These are phyloP conservation scores for Fonsecaea pugnacius DNA, from an alignment of 2,329 filamentous ascomycete species.

Conservation along the genomic window DNA sequence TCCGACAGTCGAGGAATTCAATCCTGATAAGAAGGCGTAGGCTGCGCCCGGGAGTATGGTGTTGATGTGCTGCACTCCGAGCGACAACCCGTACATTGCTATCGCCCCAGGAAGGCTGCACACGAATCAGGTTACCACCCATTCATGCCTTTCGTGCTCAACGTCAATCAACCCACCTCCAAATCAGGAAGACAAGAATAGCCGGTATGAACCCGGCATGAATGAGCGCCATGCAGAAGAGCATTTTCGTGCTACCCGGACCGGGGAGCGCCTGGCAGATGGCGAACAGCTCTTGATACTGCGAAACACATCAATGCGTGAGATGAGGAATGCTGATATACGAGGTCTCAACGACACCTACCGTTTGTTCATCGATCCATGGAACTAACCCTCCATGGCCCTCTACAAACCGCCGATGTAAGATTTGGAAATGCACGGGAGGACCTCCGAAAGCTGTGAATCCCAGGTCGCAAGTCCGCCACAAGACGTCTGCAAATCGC, in stretches of 20 bases:
- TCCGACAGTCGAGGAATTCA: slow-evolving; percentile 74
- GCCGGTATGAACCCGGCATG: slow-evolving; percentile 64
- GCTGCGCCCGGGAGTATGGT: slow-evolving; percentile 64
- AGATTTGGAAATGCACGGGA: slow-evolving; percentile 71
- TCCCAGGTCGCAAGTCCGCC: slow-evolving; percentile 63
- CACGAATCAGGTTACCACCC: background rate
- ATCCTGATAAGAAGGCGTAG: slow-evolving; percentile 71
- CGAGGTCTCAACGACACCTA: slow-evolving; percentile 47
- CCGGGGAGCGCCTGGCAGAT: slow-evolving; percentile 70
- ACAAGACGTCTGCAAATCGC: slow-evolving; percentile 44
- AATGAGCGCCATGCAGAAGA: slow-evolving; percentile 69
- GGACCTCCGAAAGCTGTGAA: slow-evolving; percentile 71
- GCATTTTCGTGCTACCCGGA: slow-evolving; percentile 72
- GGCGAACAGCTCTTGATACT: slow-evolving; percentile 75
- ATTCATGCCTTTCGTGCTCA: background rate
- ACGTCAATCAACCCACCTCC: slow-evolving; percentile 56
- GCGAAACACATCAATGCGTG: background rate
- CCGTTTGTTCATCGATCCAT: slow-evolving; percentile 73
- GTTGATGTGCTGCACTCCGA: slow-evolving; percentile 66
- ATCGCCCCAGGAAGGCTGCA: slow-evolving; percentile 69
- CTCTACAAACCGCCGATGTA: slow-evolving; percentile 65
- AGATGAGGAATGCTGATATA: background rate
- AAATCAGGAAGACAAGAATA: slow-evolving; percentile 64
- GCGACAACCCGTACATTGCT: slow-evolving; percentile 69
- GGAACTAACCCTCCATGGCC: slow-evolving; percentile 49